Evolutionary conservation across 2,329 filamentous ascomycete genomes (phyloP).

Genomic region (Coniochaeta prunicola): DNA sequence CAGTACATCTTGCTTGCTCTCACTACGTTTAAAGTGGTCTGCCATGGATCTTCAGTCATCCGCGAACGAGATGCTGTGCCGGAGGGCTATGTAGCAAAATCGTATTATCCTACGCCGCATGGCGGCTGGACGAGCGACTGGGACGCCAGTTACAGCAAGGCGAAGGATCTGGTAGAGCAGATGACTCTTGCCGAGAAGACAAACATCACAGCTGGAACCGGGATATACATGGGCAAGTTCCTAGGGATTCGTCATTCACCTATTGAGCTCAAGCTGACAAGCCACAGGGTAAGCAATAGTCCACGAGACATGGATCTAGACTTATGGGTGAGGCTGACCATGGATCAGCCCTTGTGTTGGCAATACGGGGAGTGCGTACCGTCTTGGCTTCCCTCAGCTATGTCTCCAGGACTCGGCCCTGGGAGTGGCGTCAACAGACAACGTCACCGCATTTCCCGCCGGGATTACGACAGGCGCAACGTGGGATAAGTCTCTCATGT

Average conservation of each 20-base stretch:
- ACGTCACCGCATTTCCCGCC: constrained; percentile 69
- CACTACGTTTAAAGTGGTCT: constrained; percentile 7
- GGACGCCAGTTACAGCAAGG: constrained; percentile 63
- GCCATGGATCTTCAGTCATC: constrained; percentile 13
- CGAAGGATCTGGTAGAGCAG: constrained; percentile 57
- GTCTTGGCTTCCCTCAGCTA: constrained; percentile 65
- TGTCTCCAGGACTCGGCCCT: constrained; percentile 66
- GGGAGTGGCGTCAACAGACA: constrained; percentile 66
- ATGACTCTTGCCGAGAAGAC: constrained; percentile 80
- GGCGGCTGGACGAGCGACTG: constrained; percentile 66
- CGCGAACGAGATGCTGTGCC: constrained; percentile 20
- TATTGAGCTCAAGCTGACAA: background rate
- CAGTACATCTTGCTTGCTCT: background rate
- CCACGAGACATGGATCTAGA: background rate
- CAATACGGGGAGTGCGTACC: constrained; percentile 64
- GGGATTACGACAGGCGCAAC: constrained; percentile 73
- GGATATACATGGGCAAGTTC: constrained; percentile 58
- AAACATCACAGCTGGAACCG: constrained; percentile 66
- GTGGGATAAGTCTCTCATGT: constrained; percentile 66
- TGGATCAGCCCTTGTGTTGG: constrained; percentile 57
- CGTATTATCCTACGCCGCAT: constrained; percentile 67
- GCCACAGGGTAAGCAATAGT: constrained; percentile 8
- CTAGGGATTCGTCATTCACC: background rate
- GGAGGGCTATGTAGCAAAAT: constrained; percentile 34
- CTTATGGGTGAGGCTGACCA: constrained; percentile 3